phyloP scores from a whole-genome alignment of 2,329 filamentous ascomycete genomes.

The Ophiocordyceps polyrhachis-furcata region DNA sequence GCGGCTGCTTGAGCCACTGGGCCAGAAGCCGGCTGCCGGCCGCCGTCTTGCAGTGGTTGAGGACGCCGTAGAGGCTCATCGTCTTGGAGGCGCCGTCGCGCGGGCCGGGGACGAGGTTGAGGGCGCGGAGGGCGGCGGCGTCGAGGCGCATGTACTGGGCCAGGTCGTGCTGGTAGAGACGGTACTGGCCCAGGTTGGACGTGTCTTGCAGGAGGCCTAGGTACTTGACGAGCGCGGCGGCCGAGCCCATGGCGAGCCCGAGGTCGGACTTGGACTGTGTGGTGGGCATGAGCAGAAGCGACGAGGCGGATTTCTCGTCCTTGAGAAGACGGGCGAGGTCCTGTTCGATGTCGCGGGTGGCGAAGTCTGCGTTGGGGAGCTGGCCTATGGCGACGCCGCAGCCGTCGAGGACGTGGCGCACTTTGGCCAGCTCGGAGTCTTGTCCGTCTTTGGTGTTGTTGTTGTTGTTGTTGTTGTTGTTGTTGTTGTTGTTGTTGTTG shows the following conservation, averaged over 20 bases:
- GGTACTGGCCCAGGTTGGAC: slow-evolving; percentile 92
- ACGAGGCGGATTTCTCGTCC: slow-evolving; percentile 60
- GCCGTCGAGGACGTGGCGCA: slow-evolving; percentile 75
- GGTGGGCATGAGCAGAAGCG: slow-evolving; percentile 48
- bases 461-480: no score
- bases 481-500: no score
- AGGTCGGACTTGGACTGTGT: slow-evolving; percentile 57
- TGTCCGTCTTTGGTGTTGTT: slow-evolving; percentile 46
- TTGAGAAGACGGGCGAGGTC: slow-evolving; percentile 76
- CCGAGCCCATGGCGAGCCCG: slow-evolving; percentile 90
- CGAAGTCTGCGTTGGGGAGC: slow-evolving; percentile 58
- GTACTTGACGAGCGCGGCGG: slow-evolving; percentile 86
- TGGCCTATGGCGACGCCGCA: slow-evolving; percentile 84
- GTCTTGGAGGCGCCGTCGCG: slow-evolving; percentile 91
- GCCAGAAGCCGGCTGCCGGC: slow-evolving; percentile 76
- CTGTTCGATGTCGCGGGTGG: slow-evolving; percentile 83
- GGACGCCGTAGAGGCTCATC: slow-evolving; percentile 85
- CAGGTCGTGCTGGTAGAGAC: slow-evolving; percentile 91
- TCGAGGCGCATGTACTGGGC: slow-evolving; percentile 98
- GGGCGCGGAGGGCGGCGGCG: slow-evolving; percentile 76
- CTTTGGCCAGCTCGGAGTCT: slow-evolving; percentile 73
- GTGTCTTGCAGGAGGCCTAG: slow-evolving; percentile 76
- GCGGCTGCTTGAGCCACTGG: slow-evolving; percentile 93
- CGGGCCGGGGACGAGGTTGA: slow-evolving; percentile 93
- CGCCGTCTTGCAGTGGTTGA: slow-evolving; percentile 96